Base-by-base conservation (phyloP, 108 stramenopile genomes). In the Schizochytrium sp. region DNA sequence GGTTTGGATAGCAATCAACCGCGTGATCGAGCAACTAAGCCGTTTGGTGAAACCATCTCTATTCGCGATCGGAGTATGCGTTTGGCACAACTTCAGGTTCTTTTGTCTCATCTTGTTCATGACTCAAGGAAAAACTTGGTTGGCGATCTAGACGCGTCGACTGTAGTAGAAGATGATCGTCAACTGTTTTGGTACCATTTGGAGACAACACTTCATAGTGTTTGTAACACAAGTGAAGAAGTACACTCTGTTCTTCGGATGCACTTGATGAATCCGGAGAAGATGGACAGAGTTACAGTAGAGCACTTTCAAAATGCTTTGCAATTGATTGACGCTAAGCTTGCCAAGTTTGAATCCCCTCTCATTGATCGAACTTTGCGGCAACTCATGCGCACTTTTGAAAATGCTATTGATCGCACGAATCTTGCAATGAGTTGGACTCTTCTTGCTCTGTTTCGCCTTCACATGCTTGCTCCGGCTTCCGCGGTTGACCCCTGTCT, bases 371-470 rank as follows among this genome's bases (percentile, higher is more conserved):
- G 15, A 5, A 55, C 15, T 46, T 28, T 83, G 10, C 76, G 47
- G 5, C 5, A 17, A 50, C 50, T 53, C 15, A n/a, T 55, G 50
- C 10, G 42, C 1, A 69, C 50, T 7, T 10, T 55, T 56, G 5
- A 53, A 13, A 5, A 17, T 46, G 28, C 5, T 5, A 28, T 55
- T 5, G 28, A 17, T 0, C 47, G 47, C 1, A n/a, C 10, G 40
- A 53, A 83, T 5, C 10, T 83, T 42, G 47, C 53, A 10, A n/a
- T 83, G 15, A 38, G 45, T 5, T 40, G 50, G 15, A 42, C 76
- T n/a, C 45, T 83, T 8, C 50, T 83, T 5, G 76, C 76, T 5
- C 76, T 83, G 5, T 83, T 83, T 28, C 76, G 76, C 10, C 76
- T 83, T 40, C 76, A 83, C 53, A 53, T 28, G 10, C 15, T 83